A percentile compares a stretch with the other conserved stretches of the same genome.
These are phyloP conservation scores for Pyrenochaeta sp. DNA, from an alignment of 2,329 filamentous ascomycete species.

Conservation along the genomic window DNA sequence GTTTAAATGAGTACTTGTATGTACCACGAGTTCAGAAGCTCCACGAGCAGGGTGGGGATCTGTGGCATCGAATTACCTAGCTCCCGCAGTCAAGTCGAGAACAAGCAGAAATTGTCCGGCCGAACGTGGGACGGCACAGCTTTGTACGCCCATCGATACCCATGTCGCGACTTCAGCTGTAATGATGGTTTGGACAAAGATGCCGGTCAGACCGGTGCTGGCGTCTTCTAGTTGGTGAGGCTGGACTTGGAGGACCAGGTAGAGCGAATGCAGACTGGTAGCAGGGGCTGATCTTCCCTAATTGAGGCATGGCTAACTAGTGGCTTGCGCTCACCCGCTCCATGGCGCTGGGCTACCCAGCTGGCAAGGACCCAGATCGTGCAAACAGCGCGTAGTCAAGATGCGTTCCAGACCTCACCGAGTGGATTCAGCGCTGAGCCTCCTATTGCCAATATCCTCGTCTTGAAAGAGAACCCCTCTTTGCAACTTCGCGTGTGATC, in stretches of 20 bases:
- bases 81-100: slow-evolving; percentile 18
- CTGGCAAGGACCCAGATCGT: slow-evolving; percentile 23
- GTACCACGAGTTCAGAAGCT: slow-evolving; percentile 22
- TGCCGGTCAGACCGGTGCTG: slow-evolving; percentile 27
- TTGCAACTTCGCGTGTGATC: background rate
- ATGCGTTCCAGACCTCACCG: background rate
- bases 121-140: slow-evolving; percentile 30
- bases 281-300: slow-evolving; percentile 20
- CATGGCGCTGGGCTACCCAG: slow-evolving; percentile 24
- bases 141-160: slow-evolving; percentile 28
- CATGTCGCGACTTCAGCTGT: slow-evolving; percentile 35
- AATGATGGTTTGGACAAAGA: slow-evolving; percentile 20
- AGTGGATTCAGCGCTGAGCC: background rate
- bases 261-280: slow-evolving; percentile 17
- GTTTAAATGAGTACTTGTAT: slow-evolving; percentile 26
- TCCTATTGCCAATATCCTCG: background rate
- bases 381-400: slow-evolving; percentile 11
- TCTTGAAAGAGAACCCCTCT: background rate
- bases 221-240: slow-evolving; percentile 37
- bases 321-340: slow-evolving; percentile 34
- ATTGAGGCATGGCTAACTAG: slow-evolving; percentile 14
- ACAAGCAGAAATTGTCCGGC: slow-evolving; percentile 10
- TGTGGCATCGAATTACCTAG: slow-evolving; percentile 34
- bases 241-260: slow-evolving; percentile 26
- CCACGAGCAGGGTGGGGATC: slow-evolving; percentile 17